A percentile compares a stretch with the other conserved stretches of the same genome.
Conservation (phyloP, 208 protist genomes). For the Polymyxa betae region DNA sequence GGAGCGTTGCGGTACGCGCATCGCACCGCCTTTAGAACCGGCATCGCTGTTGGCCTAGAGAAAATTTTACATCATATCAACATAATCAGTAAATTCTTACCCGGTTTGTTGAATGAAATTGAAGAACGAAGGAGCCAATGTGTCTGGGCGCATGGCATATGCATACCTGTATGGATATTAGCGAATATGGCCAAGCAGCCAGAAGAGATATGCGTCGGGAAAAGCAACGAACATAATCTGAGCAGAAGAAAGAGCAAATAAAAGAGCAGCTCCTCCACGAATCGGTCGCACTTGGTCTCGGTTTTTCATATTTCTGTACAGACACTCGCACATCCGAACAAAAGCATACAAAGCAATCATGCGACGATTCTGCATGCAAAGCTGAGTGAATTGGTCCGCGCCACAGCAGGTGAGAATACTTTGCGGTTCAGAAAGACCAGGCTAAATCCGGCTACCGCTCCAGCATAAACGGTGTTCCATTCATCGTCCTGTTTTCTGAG, state of each 20-base stretch:
- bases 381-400: background rate
- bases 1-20: background rate
- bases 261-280: background rate
- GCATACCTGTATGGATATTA: background rate
- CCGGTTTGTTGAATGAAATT: slow-evolving; percentile 38
- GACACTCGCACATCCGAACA: slow-evolving; percentile 40
- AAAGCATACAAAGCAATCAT: slow-evolving; percentile 33
- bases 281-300: background rate
- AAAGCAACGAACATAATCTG: slow-evolving; percentile 19
- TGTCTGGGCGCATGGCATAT: slow-evolving; percentile 14
- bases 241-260: slow-evolving; percentile 42
- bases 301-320: background rate
- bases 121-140: background rate
- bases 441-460: slow-evolving; percentile 16
- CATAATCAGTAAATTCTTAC: background rate
- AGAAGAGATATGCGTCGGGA: background rate
- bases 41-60: background rate
- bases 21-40: background rate
- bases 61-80: background rate
- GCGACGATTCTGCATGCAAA: slow-evolving; percentile 16
- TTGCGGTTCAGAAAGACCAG: slow-evolving; percentile 17
- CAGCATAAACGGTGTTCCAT: background rate
- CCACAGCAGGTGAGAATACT: background rate
- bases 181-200: background rate
- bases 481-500: background rate